These are phyloP conservation scores for Penicillium desertorum DNA, from an alignment of 495 filamentous ascomycete genomes.

Conservation along the genomic window DNA sequence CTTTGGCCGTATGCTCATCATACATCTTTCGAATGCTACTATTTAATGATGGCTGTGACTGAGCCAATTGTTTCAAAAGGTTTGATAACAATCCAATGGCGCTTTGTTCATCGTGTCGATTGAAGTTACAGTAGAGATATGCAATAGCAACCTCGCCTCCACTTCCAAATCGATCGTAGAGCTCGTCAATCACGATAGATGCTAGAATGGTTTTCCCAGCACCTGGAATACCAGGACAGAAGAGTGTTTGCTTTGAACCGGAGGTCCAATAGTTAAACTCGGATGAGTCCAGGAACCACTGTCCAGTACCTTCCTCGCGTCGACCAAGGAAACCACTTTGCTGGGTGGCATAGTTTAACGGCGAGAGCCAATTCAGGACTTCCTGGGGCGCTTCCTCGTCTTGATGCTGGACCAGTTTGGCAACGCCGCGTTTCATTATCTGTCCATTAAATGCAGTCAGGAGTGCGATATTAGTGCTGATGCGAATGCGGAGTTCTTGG, in stretches of 20 bases:
- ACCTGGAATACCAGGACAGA: slow-evolving; percentile 47
- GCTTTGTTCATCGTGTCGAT: slow-evolving; percentile 18
- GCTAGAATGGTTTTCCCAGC: slow-evolving; percentile 43
- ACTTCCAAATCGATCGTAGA: slow-evolving; percentile 15
- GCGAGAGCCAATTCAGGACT: slow-evolving; percentile 13
- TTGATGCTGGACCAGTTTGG: too few species aligned
- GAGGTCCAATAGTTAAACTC: slow-evolving; percentile 37
- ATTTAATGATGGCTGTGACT: not conserved
- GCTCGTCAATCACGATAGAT: slow-evolving; percentile 37
- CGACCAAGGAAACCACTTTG: slow-evolving; percentile 8
- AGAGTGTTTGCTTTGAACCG: slow-evolving; percentile 30
- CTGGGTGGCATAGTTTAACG: not conserved
- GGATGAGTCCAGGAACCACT: slow-evolving; percentile 42
- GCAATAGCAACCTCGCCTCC: slow-evolving; percentile 30
- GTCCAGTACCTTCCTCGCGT: slow-evolving; percentile 41
- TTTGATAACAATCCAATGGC: slow-evolving; percentile 16
- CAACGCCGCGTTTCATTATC: too few species aligned
- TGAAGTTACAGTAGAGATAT: slow-evolving; percentile 40
- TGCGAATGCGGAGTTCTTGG: too few species aligned
- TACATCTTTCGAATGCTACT: not conserved
- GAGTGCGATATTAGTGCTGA: too few species aligned
- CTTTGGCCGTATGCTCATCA: not conserved
- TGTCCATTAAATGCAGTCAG: too few species aligned
- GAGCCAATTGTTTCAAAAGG: slow-evolving; percentile 26
- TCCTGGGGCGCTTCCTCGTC: not conserved